These are phyloP conservation scores for Uronychia binucleata DNA, from an alignment of 73 alveolate species.

Conservation along the genomic window DNA sequence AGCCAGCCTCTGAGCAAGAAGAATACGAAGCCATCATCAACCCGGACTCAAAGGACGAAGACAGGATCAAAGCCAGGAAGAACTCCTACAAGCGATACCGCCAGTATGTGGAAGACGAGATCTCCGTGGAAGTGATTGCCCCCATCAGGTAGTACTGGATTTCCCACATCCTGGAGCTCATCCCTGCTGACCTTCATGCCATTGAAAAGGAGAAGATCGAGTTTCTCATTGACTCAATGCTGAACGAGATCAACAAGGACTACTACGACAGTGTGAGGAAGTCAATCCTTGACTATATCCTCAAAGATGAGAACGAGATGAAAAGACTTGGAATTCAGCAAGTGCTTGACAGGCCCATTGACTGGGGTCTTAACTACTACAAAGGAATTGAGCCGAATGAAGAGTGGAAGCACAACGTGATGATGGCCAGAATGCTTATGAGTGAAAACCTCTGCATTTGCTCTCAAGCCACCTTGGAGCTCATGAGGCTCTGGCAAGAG, in stretches of 20 bases:
- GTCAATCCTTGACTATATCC: conserved; percentile 85
- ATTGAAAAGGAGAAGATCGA: conserved; percentile 76
- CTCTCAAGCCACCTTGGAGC: conserved; percentile 81
- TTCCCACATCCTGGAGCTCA: conserved; percentile 79
- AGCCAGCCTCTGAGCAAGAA: conserved; percentile 78
- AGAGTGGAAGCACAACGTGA: conserved; percentile 93
- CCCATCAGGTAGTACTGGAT: conserved; percentile 92
- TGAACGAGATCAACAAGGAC: conserved; percentile 86
- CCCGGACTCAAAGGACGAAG: conserved; percentile 48
- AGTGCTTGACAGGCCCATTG: conserved; percentile 80
- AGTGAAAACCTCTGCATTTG: conserved; percentile 85
- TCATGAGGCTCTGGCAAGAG: conserved; percentile 87
- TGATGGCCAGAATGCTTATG: conserved; percentile 93
- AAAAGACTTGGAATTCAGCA: conserved; percentile 81
- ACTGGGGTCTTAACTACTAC: conserved; percentile 86
- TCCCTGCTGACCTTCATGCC: conserved; percentile 86
- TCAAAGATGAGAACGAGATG: conserved; percentile 84
- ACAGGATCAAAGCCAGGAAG: conserved; percentile 75
- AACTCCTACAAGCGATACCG: conserved; percentile 78
- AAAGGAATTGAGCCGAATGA: conserved; percentile 86
- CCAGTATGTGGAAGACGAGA: conserved; percentile 88
- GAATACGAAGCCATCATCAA: conserved; percentile 68
- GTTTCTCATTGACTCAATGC: conserved; percentile 80
- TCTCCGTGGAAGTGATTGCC: conserved; percentile 91
- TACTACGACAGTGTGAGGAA: conserved; percentile 80